Base-by-base conservation (phyloP, 345 rosid genomes). In the Sisymbrium altissimum region DNA sequence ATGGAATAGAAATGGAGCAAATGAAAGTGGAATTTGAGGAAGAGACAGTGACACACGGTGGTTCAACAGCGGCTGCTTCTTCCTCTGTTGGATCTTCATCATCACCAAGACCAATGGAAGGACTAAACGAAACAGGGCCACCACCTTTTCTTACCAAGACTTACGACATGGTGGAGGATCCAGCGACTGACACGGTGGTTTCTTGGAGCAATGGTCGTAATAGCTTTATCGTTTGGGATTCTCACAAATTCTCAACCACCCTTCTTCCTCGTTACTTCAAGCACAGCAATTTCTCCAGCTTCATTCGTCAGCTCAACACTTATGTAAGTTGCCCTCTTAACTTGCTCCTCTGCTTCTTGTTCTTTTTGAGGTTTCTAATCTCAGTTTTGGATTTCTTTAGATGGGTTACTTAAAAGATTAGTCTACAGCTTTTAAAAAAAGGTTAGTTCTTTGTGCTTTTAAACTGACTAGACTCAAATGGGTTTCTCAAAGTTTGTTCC, bases 71-170 rank as follows among this genome's bases (percentile, higher is more conserved):
- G 11, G 80, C 81, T 0, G 77, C 84, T 3, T 72, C 83, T 0
- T 84, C 89, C 3, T 82, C 86, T 0, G 83, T 84, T 0, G 77
- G 82, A 55, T 82, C 84, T 0, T 78, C 60, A 21, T 78, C 79
- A 1, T 66, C 86, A 15, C 89, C 96, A n/a, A 86, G 61, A 76
- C 97, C 98, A 32, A 76, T 82, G 71, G 90, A 87, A 77, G 91
- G 97, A 5, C 76, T 93, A 3, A 75, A 86, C 62, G 97, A 93
- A 49, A 79, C 68, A 5, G 97, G 96, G 11, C 96, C 97, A 12
- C 92, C 92, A 5, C 92, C 96, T 2, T 89, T 89, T 79, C 79
- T 89, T 65, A 84, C 81, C 5, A 89, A 87, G 83, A 89, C 92
- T 5, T 87, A 71, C 57, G 96, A 89, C 4, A 84, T 89, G 82